phyloP scores from a whole-genome alignment of 306 rosid genomes.

The Prinsepia uniflora region DNA sequence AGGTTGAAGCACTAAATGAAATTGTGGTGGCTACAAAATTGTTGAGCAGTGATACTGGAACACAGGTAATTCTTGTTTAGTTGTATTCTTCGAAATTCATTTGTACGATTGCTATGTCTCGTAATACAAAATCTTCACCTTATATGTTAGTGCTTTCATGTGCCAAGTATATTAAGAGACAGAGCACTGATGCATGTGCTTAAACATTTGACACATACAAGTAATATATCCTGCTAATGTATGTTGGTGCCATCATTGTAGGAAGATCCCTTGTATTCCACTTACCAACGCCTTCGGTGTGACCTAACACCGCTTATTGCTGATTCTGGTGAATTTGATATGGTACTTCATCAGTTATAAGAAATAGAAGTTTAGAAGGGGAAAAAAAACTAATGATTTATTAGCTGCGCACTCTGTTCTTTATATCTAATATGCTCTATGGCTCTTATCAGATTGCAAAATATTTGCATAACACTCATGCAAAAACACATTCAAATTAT shows the following conservation, averaged over 20 bases:
- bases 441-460: constrained; percentile 56
- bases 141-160: neutral
- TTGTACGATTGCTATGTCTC: constrained; percentile 18
- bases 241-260: constrained; percentile 30
- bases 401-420: constrained; percentile 10
- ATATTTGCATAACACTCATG: constrained; percentile 81
- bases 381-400: neutral
- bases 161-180: neutral
- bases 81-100: constrained; percentile 5
- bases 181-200: too few relatives aligned
- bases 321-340: constrained; percentile 59
- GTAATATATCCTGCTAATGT: constrained; percentile 13
- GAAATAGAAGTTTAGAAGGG: neutral
- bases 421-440: constrained; percentile 15
- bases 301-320: constrained; percentile 58
- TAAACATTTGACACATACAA: too few relatives aligned
- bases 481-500: constrained; percentile 80
- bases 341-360: constrained; percentile 48
- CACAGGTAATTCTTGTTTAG: constrained; percentile 50
- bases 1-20: constrained; percentile 95
- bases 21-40: constrained; percentile 92
- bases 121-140: neutral
- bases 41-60: constrained; percentile 46
- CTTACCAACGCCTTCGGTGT: constrained; percentile 70
- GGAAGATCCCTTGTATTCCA: constrained; percentile 78